These are phyloP conservation scores for Mycena polygramma DNA, from an alignment of 768 basidiomycete species.

Conservation along the genomic window DNA sequence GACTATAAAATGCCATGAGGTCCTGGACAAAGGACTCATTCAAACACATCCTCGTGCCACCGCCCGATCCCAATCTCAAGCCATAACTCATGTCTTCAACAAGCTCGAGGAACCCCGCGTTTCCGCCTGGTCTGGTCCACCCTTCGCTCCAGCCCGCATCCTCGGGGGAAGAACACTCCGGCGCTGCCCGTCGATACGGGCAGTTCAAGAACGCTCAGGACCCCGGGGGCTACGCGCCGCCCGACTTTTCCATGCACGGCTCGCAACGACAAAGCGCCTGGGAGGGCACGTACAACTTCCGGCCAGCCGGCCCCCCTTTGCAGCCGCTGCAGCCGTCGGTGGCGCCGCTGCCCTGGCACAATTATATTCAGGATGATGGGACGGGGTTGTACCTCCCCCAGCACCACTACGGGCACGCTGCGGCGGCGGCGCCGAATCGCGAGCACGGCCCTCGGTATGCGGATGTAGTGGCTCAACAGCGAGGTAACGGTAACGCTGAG, in stretches of 20 bases:
- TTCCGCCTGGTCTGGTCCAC: neutral
- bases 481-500: neutral
- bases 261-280: neutral
- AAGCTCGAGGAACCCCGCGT: neutral
- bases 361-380: neutral
- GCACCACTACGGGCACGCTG: too few species aligned
- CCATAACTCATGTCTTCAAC: neutral
- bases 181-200: neutral
- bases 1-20: conserved; percentile 6
- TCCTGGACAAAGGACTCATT: neutral
- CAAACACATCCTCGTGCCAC: neutral
- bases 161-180: neutral
- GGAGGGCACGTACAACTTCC: neutral
- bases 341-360: neutral
- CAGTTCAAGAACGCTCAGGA: conserved; percentile 4
- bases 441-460: neutral
- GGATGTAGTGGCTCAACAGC: neutral
- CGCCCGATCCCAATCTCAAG: neutral
- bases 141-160: neutral
- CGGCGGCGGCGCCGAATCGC: too few species aligned
- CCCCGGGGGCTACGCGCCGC: neutral
- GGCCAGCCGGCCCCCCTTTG: neutral
- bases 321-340: conserved; percentile 16
- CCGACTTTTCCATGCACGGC: neutral
- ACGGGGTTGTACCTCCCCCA: neutral